Evolutionary conservation across 805 yeast genomes (phyloP).

Genomic region (Pichia deserticola): DNA sequence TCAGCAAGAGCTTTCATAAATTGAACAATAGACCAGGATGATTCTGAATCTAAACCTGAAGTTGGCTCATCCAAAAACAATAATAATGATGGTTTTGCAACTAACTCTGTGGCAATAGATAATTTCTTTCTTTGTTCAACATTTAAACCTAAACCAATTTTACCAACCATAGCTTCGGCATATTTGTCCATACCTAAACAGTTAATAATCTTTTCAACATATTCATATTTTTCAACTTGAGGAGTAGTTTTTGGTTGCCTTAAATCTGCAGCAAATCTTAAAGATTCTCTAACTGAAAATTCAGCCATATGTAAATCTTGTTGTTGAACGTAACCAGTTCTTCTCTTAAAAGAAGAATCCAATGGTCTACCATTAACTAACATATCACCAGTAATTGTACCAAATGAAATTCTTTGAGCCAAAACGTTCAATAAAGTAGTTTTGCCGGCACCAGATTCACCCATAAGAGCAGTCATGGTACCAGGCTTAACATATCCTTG

Average conservation of each 20-base stretch:
- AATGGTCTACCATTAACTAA: conserved; percentile 45
- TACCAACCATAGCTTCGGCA: conserved; percentile 46
- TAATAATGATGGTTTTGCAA: conserved; percentile 45
- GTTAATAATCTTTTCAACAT: conserved; percentile 35
- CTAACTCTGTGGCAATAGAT: conserved; percentile 49
- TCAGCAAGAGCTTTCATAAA: conserved; percentile 42
- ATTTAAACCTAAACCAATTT: conserved; percentile 40
- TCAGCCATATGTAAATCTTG: conserved; percentile 46
- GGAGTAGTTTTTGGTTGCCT: conserved; percentile 37
- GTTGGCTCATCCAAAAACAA: conserved; percentile 55
- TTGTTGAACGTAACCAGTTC: conserved; percentile 50
- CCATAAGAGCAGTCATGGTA: conserved; percentile 51
- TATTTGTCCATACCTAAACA: conserved; percentile 36
- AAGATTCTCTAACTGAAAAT: conserved; percentile 44
- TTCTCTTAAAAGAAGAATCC: conserved; percentile 43
- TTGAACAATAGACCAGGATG: conserved; percentile 51
- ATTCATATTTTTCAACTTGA: conserved; percentile 33
- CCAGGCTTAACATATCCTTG: conserved; percentile 45
- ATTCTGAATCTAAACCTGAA: conserved; percentile 50
- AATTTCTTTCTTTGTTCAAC: conserved; percentile 48
- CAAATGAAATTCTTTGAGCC: conserved; percentile 45
- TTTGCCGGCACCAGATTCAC: conserved; percentile 59
- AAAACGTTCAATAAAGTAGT: conserved; percentile 48
- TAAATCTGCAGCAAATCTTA: conserved; percentile 42
- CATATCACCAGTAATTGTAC: conserved; percentile 50